Percentiles rank a stretch among this genome's conserved stretches.
Conservation (phyloP, 2,329 filamentous ascomycete genomes). For the Monilinia laxa region DNA sequence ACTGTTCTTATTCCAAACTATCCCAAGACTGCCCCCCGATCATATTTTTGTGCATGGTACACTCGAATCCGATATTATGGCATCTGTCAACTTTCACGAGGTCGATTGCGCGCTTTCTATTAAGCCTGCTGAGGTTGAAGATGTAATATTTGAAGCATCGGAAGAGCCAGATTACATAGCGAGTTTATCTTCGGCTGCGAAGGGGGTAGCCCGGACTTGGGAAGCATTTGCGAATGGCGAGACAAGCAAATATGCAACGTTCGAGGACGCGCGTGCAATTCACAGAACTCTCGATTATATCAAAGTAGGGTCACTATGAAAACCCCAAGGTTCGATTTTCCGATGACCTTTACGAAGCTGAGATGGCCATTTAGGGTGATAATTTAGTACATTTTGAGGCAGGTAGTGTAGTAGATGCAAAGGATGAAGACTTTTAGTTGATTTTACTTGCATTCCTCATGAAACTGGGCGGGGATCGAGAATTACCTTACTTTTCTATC, state of each 20-base stretch:
- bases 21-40: too few species aligned
- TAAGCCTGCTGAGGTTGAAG: background rate
- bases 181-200: background rate
- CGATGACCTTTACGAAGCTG: background rate
- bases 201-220: background rate
- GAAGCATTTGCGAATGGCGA: constrained; percentile 8
- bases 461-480: background rate
- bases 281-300: background rate
- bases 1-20: too few species aligned
- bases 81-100: constrained; percentile 33
- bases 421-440: background rate
- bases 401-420: background rate
- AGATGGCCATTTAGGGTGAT: too few species aligned
- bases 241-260: constrained; percentile 1
- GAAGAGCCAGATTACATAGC: background rate
- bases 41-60: too few species aligned
- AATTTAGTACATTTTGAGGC: background rate
- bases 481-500: too few species aligned
- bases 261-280: background rate
- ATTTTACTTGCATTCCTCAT: background rate
- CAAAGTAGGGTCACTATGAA: constrained; percentile 9
- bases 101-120: background rate
- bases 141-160: background rate
- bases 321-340: background rate
- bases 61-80: constrained; percentile 24